Evolutionary conservation across 345 rosid genomes (phyloP).

Genomic region (Eucalyptus caleyi): DNA sequence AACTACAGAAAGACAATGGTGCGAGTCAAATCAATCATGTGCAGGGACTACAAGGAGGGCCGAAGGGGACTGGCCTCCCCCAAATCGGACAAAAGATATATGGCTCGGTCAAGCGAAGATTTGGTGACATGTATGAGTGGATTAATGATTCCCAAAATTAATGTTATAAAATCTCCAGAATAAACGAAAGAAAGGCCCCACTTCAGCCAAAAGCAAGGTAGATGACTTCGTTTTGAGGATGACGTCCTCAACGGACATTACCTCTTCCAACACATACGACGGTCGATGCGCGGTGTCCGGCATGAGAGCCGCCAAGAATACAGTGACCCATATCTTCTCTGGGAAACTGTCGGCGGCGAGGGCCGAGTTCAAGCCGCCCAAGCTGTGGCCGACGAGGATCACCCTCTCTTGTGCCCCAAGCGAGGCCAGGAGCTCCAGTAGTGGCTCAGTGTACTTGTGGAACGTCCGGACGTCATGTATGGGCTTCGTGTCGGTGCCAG

Average conservation of each 20-base stretch:
- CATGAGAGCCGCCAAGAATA: neutral
- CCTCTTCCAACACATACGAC: neutral
- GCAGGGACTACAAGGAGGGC: neutral
- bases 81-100: neutral
- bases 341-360: conserved; percentile 4
- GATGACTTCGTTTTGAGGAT: neutral
- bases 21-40: neutral
- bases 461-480: conserved; percentile 25
- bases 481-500: conserved; percentile 24
- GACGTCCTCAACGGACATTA: neutral
- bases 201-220: neutral
- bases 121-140: neutral
- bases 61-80: neutral
- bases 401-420: conserved; percentile 22
- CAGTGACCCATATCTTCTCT: neutral
- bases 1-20: neutral
- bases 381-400: conserved; percentile 60
- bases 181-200: neutral
- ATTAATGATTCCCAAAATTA: neutral
- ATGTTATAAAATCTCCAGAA: neutral
- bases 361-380: conserved; percentile 46
- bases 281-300: neutral
- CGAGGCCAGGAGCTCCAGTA: conserved; percentile 16
- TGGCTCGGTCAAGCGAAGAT: neutral
- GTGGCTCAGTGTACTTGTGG: conserved; percentile 26